Base-by-base conservation (phyloP, 2,329 filamentous ascomycete genomes). In the Corynespora cassiicola region DNA sequence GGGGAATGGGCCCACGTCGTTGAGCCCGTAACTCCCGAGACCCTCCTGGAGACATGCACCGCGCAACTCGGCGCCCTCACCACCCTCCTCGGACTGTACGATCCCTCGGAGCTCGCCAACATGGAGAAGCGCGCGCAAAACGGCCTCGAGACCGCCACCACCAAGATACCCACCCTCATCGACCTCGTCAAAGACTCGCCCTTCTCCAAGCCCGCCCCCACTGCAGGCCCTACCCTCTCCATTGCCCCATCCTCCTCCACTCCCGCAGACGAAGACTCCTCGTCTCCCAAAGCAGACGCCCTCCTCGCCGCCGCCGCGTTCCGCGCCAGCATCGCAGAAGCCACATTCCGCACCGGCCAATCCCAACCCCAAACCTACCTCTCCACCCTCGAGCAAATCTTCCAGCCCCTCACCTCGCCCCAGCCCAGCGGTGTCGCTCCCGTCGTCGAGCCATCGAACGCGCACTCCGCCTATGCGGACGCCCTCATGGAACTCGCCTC, bases 1-100 rank as follows among this genome's bases (percentile, higher is more conserved):
- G 82, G 83, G 43, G 78, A 85, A 53, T 87, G 82, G 78, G 84
- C 82, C 12, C 79, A 75, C 3, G 75, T 89, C n/a, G 74, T 86
- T 36, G 83, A 86, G 47, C 81, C 85, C 0, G 72, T 87, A 17
- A 86, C 84, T 2, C 77, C 80, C 17, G 74, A 77, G 31, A 81
- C 82, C 1, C 75, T 90, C 6, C 70, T 88, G 2, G 86, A 90
- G 45, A 88, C 85, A 0, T 75, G 83, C 10, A 73, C 86, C 20
- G 83, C 85, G 4, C 81, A 85, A 47, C 64, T 88, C 0, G 63
- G 58, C 4, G 67, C 71, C 10, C 49, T 76, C n/a, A 71, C 69
- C 0, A 69, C 67, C 0, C 61, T 76, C 2, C 33, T 81, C 71
- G 51, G 78, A 68, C 31, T 75, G 75, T 58, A 80, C 70, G 41